Evolutionary conservation across 345 rosid species (phyloP).

Genomic region (Euphorbia peplus): DNA sequence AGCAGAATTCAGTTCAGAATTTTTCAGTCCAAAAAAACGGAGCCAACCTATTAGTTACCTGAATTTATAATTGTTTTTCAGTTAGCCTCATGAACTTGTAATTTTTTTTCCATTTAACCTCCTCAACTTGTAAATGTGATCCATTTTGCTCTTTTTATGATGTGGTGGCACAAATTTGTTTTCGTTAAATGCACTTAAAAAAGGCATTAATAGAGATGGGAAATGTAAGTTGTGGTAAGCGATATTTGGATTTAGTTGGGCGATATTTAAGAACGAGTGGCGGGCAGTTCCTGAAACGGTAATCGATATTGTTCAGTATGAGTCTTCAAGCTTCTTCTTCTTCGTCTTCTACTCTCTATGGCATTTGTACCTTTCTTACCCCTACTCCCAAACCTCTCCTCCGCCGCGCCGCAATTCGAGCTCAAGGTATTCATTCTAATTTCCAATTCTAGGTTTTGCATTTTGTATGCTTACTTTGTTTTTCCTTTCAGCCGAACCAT

Average conservation of each 20-base stretch:
- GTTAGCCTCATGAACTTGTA: too few relatives aligned
- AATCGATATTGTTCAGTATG: background rate
- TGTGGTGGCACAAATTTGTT: too few relatives aligned
- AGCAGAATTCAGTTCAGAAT: too few relatives aligned
- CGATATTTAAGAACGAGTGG: conserved; percentile 20
- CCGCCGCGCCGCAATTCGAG: conserved; percentile 42
- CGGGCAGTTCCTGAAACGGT: conserved; percentile 1
- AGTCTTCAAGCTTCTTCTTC: conserved; percentile 42
- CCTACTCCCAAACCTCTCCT: conserved; percentile 37
- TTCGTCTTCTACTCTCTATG: conserved; percentile 36
- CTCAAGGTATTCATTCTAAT: conserved; percentile 30
- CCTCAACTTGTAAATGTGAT: too few relatives aligned
- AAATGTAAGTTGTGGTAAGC: background rate
- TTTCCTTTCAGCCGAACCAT: conserved; percentile 64
- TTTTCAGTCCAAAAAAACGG: too few relatives aligned
- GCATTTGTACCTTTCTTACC: conserved; percentile 36
- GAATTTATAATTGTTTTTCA: too few relatives aligned
- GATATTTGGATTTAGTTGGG: background rate
- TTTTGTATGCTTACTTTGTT: background rate
- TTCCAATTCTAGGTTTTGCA: background rate
- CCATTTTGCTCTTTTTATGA: too few relatives aligned
- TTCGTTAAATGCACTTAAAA: too few relatives aligned
- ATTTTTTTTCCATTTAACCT: too few relatives aligned
- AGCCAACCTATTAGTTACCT: too few relatives aligned
- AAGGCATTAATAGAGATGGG: background rate